A percentile compares a stretch with the other conserved stretches of the same genome.
Conservation (phyloP, 192 early-diverging fungal species). For the Geosiphon pyriformis region DNA sequence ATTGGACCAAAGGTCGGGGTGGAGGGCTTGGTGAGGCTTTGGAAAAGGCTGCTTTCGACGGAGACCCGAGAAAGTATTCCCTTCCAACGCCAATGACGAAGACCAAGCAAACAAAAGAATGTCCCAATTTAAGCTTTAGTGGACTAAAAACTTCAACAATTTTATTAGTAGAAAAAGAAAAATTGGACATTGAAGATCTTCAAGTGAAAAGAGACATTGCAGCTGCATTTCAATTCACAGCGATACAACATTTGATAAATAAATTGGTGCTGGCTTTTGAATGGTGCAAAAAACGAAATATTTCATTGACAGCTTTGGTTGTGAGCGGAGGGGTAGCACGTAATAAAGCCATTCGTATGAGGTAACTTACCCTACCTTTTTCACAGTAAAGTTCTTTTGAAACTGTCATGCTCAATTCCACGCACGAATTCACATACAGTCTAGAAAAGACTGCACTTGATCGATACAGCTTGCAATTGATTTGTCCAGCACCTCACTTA, state of each 20-base stretch:
- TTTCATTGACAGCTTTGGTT: slow-evolving; percentile 48
- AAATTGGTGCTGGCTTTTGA: slow-evolving; percentile 56
- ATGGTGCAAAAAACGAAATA: slow-evolving; percentile 31
- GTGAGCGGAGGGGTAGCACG: slow-evolving; percentile 78
- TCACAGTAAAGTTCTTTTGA: background rate
- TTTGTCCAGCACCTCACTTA: slow-evolving; percentile 68
- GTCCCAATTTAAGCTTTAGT: slow-evolving; percentile 67
- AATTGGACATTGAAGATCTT: slow-evolving; percentile 34
- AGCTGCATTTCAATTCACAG: slow-evolving; percentile 63
- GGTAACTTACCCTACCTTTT: background rate
- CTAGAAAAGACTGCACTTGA: slow-evolving; percentile 36
- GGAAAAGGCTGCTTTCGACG: slow-evolving; percentile 50
- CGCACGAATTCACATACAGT: background rate
- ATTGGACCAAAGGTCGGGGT: slow-evolving; percentile 57
- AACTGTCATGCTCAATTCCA: background rate
- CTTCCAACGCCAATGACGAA: slow-evolving; percentile 60
- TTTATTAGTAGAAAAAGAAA: slow-evolving; percentile 43
- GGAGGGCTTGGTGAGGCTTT: slow-evolving; percentile 70
- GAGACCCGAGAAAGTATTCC: slow-evolving; percentile 42
- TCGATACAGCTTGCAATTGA: slow-evolving; percentile 43
- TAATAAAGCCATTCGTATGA: slow-evolving; percentile 52
- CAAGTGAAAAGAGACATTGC: slow-evolving; percentile 50
- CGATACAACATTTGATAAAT: slow-evolving; percentile 53
- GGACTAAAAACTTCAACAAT: slow-evolving; percentile 66
- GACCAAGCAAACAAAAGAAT: slow-evolving; percentile 38